Percentiles rank a stretch among this genome's conserved stretches.
Conservation (phyloP, 805 yeast genomes). For the Pichia phayaonensis region DNA sequence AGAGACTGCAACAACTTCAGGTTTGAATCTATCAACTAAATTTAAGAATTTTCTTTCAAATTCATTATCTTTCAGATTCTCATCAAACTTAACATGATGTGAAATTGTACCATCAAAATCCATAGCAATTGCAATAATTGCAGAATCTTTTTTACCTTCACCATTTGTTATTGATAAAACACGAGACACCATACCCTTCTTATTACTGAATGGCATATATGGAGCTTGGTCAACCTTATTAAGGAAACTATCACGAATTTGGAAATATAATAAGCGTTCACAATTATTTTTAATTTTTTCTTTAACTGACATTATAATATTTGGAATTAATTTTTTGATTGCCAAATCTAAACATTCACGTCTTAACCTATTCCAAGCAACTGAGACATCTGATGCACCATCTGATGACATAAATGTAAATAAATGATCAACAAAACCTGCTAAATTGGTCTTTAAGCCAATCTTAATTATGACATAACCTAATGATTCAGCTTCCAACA, state of each 20-base stretch:
- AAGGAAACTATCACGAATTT: conserved; percentile 63
- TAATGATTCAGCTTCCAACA: conserved; percentile 83
- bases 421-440: conserved; percentile 39
- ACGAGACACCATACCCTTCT: conserved; percentile 76
- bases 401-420: conserved; percentile 60
- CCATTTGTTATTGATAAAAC: conserved; percentile 81
- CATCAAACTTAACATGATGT: conserved; percentile 72
- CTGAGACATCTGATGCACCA: conserved; percentile 66
- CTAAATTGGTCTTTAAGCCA: conserved; percentile 39
- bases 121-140: conserved; percentile 72
- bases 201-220: conserved; percentile 69
- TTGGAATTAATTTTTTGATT: conserved; percentile 55
- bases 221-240: conserved; percentile 89
- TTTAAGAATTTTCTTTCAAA: conserved; percentile 59
- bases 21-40: conserved; percentile 56
- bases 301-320: conserved; percentile 67
- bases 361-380: conserved; percentile 76
- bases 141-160: conserved; percentile 77
- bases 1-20: conserved; percentile 86
- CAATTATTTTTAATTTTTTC: conserved; percentile 75
- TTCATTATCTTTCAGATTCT: conserved; percentile 54
- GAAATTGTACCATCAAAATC: conserved; percentile 75
- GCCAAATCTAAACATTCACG: conserved; percentile 59
- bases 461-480: conserved; percentile 67
- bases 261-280: conserved; percentile 58